Conservation (phyloP, 2,329 filamentous ascomycete species). For the Ceratocystis albifundus region DNA sequence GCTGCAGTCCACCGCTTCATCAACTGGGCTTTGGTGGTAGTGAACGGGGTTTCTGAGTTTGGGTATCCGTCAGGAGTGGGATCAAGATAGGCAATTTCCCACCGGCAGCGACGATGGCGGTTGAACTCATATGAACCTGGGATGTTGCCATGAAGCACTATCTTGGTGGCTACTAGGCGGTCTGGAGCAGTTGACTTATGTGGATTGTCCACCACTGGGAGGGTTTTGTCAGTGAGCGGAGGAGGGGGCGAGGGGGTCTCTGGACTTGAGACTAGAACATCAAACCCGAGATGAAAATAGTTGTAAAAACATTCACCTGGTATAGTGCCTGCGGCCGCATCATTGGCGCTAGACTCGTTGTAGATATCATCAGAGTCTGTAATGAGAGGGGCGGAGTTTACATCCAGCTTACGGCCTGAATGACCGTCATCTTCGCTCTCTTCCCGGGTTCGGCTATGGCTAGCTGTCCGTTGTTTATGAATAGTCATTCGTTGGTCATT, state of each 20-base stretch:
- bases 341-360: constrained; percentile 47
- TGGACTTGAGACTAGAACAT: constrained; percentile 77
- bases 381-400: constrained; percentile 31
- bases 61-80: constrained; percentile 29
- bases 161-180: constrained; percentile 72
- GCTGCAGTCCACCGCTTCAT: constrained; percentile 57
- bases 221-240: constrained; percentile 33
- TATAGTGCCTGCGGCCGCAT: constrained; percentile 42
- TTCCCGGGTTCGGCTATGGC: constrained; percentile 36
- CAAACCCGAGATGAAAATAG: constrained; percentile 92
- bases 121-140: constrained; percentile 97
- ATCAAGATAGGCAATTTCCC: constrained; percentile 56
- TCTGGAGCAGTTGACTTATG: constrained; percentile 40
- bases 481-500: constrained; percentile 82
- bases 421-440: constrained; percentile 29
- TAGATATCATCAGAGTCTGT: constrained; percentile 58
- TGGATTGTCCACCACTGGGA: constrained; percentile 24
- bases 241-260: constrained; percentile 52
- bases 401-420: neutral
- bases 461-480: constrained; percentile 52
- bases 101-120: constrained; percentile 76
- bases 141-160: constrained; percentile 90
- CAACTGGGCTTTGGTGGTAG: constrained; percentile 57
- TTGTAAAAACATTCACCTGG: constrained; percentile 85
- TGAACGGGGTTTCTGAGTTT: constrained; percentile 67